A percentile compares a stretch with the other conserved stretches of the same genome.
Conservation (phyloP, 1,284 basidiomycete species). For the Lentinula novae-zelandiae region DNA sequence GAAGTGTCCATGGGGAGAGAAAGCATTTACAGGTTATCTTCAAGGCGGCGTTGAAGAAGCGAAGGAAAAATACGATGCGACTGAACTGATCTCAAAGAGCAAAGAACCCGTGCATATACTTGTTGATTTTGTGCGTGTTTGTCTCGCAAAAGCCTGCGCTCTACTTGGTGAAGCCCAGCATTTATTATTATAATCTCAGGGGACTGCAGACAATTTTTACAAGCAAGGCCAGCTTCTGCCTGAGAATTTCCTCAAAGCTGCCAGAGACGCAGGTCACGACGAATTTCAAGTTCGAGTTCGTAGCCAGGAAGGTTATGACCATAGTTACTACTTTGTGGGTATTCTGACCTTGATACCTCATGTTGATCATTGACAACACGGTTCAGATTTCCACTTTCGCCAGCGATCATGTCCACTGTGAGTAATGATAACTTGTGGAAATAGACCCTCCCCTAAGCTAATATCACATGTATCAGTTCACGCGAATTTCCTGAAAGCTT, state of each 20-base stretch:
- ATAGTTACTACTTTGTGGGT: conserved; percentile 88
- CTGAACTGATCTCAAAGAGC: conserved; percentile 69
- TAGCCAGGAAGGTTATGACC: conserved; percentile 89
- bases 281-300: conserved; percentile 79
- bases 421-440: conserved; percentile 21
- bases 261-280: conserved; percentile 68
- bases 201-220: conserved; percentile 85
- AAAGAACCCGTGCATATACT: conserved; percentile 75
- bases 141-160: neutral
- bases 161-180: neutral
- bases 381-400: conserved; percentile 70
- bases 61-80: conserved; percentile 77
- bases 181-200: conserved; percentile 37
- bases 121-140: conserved; percentile 71
- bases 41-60: conserved; percentile 77
- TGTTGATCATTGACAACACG: conserved; percentile 35
- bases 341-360: conserved; percentile 21
- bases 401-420: conserved; percentile 62
- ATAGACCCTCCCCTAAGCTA: neutral
- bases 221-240: conserved; percentile 86
- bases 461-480: conserved; percentile 48
- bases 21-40: conserved; percentile 92
- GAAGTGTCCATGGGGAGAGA: conserved; percentile 87
- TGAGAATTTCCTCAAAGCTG: conserved; percentile 81
- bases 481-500: conserved; percentile 73